Evolutionary conservation across 169 alveolate species (phyloP), one percentile per base, ranked within the genome.

Genomic region (Cryptosporidium sp.): DNA sequence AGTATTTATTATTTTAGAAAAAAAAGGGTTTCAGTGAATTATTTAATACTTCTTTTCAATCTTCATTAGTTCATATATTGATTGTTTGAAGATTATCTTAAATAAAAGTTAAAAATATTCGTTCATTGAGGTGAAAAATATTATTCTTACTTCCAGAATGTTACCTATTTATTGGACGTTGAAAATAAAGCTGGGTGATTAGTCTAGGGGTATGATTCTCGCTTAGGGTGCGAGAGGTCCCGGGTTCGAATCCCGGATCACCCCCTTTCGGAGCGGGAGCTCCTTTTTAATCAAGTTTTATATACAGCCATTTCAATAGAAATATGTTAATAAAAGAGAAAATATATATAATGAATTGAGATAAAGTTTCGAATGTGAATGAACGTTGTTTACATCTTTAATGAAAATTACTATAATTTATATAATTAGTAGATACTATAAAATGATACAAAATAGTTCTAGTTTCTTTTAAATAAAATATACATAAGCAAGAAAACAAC

Each of bases 221-320:
- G 98, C 98, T 96, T 96, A 96, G 98, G 99, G 98, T 96, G 98
- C 98, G 98, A 96, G 98, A 96, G 98, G 98, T 96, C 99, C 98
- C 98, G 99, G 98, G 99, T 97, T 96, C 98, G 96, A 96, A 95
- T 97, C 99, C 98, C 98, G 98, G 99, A 95, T 73, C 86, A 73
- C 86, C 86, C 86, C 86, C 68, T 39, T 37, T 16, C 85, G 84
- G 65, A 29, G 84, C 58, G 62, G 84, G 84, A 31, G 35, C 39
- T 29, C 43, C 26, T 70, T 70, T 70, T 23, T n/a, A 3, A n/a
- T n/a, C n/a, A n/a, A n/a, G n/a, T n/a, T n/a, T n/a, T n/a, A n/a
- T n/a, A n/a, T n/a, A n/a, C n/a, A n/a, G n/a, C n/a, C n/a, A n/a
- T n/a, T n/a, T n/a, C n/a, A n/a, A n/a, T n/a, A n/a, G n/a, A n/a